Evolutionary conservation across 2,329 filamentous ascomycete genomes (phyloP).

Genomic region (Ceratocystis harringtonii): DNA sequence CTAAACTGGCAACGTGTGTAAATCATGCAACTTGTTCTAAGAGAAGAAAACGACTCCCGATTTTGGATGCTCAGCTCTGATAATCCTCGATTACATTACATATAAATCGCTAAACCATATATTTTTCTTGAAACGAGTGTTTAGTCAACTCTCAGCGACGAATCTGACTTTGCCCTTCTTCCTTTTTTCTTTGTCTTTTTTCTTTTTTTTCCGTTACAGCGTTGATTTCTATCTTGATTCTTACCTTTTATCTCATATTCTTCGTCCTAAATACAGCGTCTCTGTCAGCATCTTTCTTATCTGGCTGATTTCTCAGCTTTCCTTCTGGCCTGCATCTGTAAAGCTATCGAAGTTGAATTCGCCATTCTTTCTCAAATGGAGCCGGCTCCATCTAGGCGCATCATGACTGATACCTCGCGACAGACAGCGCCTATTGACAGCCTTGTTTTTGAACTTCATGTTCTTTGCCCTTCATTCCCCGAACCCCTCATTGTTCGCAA

Average conservation of each 20-base stretch:
- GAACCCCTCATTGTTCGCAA: constrained; percentile 35
- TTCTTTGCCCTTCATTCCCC: constrained; percentile 43
- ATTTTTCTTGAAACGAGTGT: not conserved
- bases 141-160: not conserved
- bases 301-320: not conserved
- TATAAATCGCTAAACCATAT: not conserved
- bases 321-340: constrained; percentile 5
- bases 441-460: constrained; percentile 38
- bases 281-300: not conserved
- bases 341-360: not conserved
- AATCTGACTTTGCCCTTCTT: not conserved
- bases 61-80: not conserved
- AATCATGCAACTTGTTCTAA: not conserved
- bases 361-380: constrained; percentile 5
- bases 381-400: constrained; percentile 19
- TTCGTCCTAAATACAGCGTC: not conserved
- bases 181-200: not conserved
- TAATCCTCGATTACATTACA: not conserved
- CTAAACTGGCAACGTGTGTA: constrained; percentile 4
- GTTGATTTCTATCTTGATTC: not conserved
- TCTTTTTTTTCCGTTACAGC: not conserved
- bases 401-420: constrained; percentile 20
- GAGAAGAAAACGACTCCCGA: not conserved
- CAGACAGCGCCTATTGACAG: constrained; percentile 21
- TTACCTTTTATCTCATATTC: not conserved